Conservation (phyloP, 1,284 basidiomycete genomes). For the Marasmius fiardii region DNA sequence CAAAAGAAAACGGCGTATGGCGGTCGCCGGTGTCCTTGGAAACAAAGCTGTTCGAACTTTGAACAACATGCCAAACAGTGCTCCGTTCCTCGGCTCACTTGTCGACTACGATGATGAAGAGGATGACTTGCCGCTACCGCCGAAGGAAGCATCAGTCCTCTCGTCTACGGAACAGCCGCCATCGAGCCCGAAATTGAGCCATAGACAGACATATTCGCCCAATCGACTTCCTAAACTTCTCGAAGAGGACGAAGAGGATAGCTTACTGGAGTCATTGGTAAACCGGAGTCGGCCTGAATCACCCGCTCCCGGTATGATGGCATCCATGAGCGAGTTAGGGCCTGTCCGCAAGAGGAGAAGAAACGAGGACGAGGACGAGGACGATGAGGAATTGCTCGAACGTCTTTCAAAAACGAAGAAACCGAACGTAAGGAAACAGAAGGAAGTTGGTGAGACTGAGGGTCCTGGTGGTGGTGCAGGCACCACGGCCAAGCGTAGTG, state of each 20-base stretch:
- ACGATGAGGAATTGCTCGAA: conserved; percentile 51
- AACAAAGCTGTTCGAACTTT: conserved; percentile 39
- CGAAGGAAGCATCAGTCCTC: conserved; percentile 13
- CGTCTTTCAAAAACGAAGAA: conserved; percentile 47
- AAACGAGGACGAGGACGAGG: conserved; percentile 74
- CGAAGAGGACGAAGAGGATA: conserved; percentile 54
- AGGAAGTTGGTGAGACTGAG: conserved; percentile 24
- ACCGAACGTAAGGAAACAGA: conserved; percentile 35
- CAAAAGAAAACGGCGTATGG: conserved; percentile 58
- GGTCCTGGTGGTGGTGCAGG: conserved; percentile 23
- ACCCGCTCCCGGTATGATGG: conserved; percentile 39
- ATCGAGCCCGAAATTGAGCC: conserved; percentile 35
- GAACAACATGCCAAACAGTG: conserved; percentile 30
- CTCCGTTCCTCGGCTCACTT: conserved; percentile 53
- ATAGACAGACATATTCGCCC: conserved; percentile 36
- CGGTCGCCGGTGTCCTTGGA: conserved; percentile 26
- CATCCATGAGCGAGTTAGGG: conserved; percentile 24
- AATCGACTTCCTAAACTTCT: conserved; percentile 27
- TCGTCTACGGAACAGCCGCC: conserved; percentile 20
- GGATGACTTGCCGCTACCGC: conserved; percentile 38
- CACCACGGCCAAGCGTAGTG: conserved; percentile 40
- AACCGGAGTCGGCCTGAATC: conserved; percentile 39
- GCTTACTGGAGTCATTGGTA: conserved; percentile 49
- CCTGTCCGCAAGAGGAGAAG: conserved; percentile 65
- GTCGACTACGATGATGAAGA: conserved; percentile 76